A percentile compares a stretch with the other conserved stretches of the same genome.
Evolutionary conservation across 306 rosid genomes (phyloP).

Genomic region (Corylus heterophylla): DNA sequence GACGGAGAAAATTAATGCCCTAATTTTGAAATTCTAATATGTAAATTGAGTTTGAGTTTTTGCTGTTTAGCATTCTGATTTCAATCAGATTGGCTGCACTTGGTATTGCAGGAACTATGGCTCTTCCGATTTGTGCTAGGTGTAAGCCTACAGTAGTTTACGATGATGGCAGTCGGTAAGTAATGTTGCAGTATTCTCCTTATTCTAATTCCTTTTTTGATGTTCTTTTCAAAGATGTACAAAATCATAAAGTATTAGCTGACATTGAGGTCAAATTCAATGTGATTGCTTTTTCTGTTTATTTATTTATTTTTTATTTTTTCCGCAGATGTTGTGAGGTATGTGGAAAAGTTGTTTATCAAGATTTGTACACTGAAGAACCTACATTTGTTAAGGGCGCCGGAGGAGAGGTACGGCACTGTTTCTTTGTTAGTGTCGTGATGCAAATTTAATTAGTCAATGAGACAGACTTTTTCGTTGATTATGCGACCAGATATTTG

Average conservation of each 20-base stretch:
- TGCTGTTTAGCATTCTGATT: neutral
- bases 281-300: neutral
- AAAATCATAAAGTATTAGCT: neutral
- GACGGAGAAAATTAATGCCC: too few species aligned
- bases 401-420: slow-evolving; percentile 26
- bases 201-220: neutral
- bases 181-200: neutral
- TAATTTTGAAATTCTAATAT: too few species aligned
- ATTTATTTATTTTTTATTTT: neutral
- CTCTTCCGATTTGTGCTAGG: neutral
- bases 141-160: neutral
- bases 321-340: slow-evolving; percentile 24
- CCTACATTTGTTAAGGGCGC: slow-evolving; percentile 23
- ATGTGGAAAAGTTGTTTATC: slow-evolving; percentile 41
- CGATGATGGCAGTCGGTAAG: slow-evolving; percentile 5
- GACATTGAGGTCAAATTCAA: neutral
- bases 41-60: neutral
- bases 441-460: neutral
- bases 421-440: neutral
- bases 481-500: neutral
- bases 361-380: slow-evolving; percentile 15
- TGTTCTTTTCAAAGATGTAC: neutral
- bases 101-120: neutral
- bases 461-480: neutral
- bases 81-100: neutral